Conservation (phyloP, 441 rosid species). For the Arabidopsis hybrid region DNA sequence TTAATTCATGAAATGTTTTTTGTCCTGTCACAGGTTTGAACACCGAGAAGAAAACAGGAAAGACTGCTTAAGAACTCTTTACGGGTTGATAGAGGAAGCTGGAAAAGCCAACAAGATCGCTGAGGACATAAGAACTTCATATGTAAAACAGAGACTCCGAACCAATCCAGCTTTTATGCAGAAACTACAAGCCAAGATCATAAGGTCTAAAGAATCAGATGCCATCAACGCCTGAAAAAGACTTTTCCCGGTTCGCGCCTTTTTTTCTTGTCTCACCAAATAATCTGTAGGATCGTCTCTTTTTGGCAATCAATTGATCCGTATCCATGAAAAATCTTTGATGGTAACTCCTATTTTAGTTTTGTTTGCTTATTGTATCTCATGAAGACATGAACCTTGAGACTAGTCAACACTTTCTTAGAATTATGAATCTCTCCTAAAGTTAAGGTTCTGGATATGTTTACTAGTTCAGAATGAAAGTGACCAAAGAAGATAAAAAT, state of each 20-base stretch:
- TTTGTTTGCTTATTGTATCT: slow-evolving; percentile 19
- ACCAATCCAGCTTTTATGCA: slow-evolving; percentile 88
- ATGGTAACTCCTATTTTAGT: slow-evolving; percentile 25
- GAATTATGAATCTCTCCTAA: slow-evolving; percentile 15
- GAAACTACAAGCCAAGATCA: slow-evolving; percentile 70
- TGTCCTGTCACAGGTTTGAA: slow-evolving; percentile 67
- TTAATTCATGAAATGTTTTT: slow-evolving; percentile 20
- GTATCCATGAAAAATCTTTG: slow-evolving; percentile 11
- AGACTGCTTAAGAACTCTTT: slow-evolving; percentile 86
- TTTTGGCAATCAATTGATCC: slow-evolving; percentile 14
- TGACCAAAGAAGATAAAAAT: neutral
- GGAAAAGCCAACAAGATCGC: slow-evolving; percentile 79
- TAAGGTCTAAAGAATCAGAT: slow-evolving; percentile 47
- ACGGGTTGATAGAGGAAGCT: slow-evolving; percentile 81
- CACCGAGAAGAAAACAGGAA: slow-evolving; percentile 93
- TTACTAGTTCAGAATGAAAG: slow-evolving; percentile 1
- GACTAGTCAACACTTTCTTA: slow-evolving; percentile 7
- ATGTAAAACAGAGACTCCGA: slow-evolving; percentile 78
- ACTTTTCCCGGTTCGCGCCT: neutral
- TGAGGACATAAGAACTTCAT: slow-evolving; percentile 72
- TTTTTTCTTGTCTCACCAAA: slow-evolving; percentile 25
- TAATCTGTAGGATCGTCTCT: slow-evolving; percentile 10
- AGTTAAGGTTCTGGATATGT: neutral
- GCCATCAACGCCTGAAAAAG: slow-evolving; percentile 49
- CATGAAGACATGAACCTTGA: slow-evolving; percentile 24